A percentile compares a stretch with the other conserved stretches of the same genome.
Conservation (phyloP, 208 protist species). For the Leishmania guyanensis region DNA sequence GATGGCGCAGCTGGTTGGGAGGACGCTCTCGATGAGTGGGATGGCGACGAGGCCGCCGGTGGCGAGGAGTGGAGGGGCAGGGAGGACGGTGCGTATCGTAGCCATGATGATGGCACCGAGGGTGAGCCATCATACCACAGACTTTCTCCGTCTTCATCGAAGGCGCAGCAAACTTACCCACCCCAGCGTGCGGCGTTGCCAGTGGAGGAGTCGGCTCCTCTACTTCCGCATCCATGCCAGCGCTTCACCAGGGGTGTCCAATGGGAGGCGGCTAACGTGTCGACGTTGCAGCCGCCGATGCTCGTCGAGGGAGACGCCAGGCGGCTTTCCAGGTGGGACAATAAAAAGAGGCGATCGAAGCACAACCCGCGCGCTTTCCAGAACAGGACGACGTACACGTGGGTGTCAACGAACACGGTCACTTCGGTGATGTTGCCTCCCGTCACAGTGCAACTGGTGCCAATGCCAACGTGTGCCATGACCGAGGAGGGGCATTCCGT, state of each 20-base stretch:
- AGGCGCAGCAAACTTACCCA: neutral
- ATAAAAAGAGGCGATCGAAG: slow-evolving; percentile 1
- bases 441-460: slow-evolving; percentile 31
- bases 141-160: neutral
- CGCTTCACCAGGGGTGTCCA: neutral
- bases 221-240: neutral
- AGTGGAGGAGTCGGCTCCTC: neutral
- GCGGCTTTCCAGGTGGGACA: neutral
- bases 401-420: slow-evolving; percentile 59
- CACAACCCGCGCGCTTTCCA: slow-evolving; percentile 35
- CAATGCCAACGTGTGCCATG: slow-evolving; percentile 6
- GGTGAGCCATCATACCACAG: neutral
- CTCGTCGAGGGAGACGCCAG: neutral
- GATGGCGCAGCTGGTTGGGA: neutral
- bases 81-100: neutral
- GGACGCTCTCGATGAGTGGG: slow-evolving; percentile 1
- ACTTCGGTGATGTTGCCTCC: slow-evolving; percentile 56
- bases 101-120: neutral
- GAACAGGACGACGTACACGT: slow-evolving; percentile 44
- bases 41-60: neutral
- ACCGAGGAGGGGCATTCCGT: slow-evolving; percentile 5
- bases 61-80: neutral
- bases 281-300: neutral
- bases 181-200: neutral
- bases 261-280: neutral